Evolutionary conservation across 1,284 basidiomycete genomes (phyloP).

Genomic region (Trichosporon asahii): DNA sequence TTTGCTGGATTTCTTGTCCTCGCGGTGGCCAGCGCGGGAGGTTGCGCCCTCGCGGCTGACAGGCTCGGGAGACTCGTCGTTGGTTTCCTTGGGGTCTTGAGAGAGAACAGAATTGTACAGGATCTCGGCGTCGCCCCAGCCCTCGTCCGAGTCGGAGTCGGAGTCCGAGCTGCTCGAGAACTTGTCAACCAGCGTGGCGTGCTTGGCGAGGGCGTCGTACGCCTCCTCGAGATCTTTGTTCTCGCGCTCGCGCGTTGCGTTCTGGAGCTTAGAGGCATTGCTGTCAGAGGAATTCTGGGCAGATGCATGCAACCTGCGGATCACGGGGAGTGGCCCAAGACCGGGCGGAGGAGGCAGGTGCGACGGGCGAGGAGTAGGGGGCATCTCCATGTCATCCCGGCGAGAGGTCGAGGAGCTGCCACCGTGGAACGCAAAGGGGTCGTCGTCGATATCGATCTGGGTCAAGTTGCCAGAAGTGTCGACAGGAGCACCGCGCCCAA

Average conservation of each 20-base stretch:
- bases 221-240: background rate
- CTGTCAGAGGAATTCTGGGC: no score
- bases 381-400: background rate
- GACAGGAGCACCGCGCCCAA: background rate
- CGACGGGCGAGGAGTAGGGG: background rate
- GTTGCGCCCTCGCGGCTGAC: background rate
- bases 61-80: background rate
- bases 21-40: background rate
- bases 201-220: background rate
- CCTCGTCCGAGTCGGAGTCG: background rate
- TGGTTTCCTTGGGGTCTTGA: background rate
- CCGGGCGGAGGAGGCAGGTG: background rate
- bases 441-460: background rate
- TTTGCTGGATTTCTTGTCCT: background rate
- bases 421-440: background rate
- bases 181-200: background rate
- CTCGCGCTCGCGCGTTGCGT: no score
- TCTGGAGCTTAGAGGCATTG: no score
- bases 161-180: background rate
- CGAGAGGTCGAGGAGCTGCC: background rate
- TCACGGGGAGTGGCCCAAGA: background rate
- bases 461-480: background rate
- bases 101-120: background rate
- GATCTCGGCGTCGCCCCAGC: background rate
- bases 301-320: no score